These are phyloP conservation scores for Chaetomium olivaceum DNA, from an alignment of 2,329 filamentous ascomycete genomes.

Conservation along the genomic window DNA sequence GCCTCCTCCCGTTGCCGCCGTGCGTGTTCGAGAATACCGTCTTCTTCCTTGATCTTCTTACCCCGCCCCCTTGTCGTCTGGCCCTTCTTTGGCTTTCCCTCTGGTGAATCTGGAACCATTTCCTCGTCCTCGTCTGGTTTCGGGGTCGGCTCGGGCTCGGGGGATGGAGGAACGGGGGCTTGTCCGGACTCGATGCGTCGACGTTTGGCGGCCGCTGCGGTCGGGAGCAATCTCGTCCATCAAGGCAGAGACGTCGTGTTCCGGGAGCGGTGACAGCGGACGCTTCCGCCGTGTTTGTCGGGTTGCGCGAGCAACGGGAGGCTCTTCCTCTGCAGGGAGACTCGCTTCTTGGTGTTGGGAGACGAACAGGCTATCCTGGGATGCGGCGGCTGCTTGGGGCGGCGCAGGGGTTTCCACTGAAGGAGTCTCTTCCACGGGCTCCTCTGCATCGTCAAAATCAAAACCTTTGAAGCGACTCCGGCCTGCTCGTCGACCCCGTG, in stretches of 20 bases:
- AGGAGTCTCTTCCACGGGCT: slow-evolving; percentile 36
- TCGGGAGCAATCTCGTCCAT: slow-evolving; percentile 77
- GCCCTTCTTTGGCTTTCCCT: slow-evolving; percentile 26
- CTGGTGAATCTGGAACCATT: slow-evolving; percentile 25
- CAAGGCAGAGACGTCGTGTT: slow-evolving; percentile 51
- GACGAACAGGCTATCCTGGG: slow-evolving; percentile 55
- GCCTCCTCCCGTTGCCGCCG: slow-evolving; percentile 63
- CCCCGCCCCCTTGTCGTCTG: slow-evolving; percentile 42
- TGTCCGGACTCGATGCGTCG: slow-evolving; percentile 64
- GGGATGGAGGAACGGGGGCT: slow-evolving; percentile 44
- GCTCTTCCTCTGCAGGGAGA: slow-evolving; percentile 15
- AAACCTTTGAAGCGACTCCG: slow-evolving; percentile 71
- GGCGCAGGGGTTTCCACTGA: slow-evolving; percentile 11
- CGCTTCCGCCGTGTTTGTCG: slow-evolving; percentile 47
- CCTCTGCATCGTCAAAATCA: slow-evolving; percentile 50
- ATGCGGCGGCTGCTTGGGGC: slow-evolving; percentile 26
- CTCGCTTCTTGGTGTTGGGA: slow-evolving; percentile 48
- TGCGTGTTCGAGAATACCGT: slow-evolving; percentile 67
- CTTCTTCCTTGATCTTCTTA: slow-evolving; percentile 58
- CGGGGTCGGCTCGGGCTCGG: slow-evolving; percentile 30
- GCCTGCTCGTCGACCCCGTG: slow-evolving; percentile 32
- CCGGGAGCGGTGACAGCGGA: slow-evolving; percentile 43
- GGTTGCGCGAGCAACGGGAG: background rate
- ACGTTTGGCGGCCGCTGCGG: slow-evolving; percentile 76
- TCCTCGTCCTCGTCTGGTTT: slow-evolving; percentile 32